Conservation (phyloP, 495 filamentous ascomycete genomes). For the Beverwykella pulmonaria region DNA sequence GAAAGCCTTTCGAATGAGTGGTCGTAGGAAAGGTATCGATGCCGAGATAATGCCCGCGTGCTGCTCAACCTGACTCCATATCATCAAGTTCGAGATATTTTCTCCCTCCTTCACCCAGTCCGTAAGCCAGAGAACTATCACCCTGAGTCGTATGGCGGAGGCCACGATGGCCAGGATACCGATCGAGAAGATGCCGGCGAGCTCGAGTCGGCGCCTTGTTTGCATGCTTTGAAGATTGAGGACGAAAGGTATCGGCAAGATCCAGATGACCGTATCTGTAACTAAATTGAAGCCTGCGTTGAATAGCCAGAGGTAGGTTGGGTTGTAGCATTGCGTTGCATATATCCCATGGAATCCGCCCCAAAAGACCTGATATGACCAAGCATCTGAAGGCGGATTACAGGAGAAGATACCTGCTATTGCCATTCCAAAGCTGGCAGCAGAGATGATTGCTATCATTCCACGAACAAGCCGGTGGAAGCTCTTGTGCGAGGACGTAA, state of each 20-base stretch:
- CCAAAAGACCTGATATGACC: conserved; percentile 20
- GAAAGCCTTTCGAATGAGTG: conserved; percentile 21
- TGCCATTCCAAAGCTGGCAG: conserved; percentile 12
- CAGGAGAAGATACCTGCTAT: conserved; percentile 16
- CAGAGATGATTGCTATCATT: conserved; percentile 9
- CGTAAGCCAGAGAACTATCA: conserved; percentile 13
- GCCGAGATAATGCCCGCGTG: conserved; percentile 36
- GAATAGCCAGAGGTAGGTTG: conserved; percentile 27
- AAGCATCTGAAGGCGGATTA: conserved; percentile 19
- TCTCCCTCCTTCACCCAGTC: neutral
- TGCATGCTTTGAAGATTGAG: conserved; percentile 26
- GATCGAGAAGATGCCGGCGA: conserved; percentile 33
- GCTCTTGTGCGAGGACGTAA: conserved; percentile 24
- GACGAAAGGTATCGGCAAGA: conserved; percentile 30
- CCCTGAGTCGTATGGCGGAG: conserved; percentile 31
- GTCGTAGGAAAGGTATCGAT: conserved; percentile 33
- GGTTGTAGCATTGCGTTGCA: conserved; percentile 18
- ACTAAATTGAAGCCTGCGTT: conserved; percentile 35
- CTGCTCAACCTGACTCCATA: conserved; percentile 36
- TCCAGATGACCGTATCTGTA: conserved; percentile 32
- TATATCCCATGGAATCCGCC: conserved; percentile 8
- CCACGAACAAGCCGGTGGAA: conserved; percentile 18
- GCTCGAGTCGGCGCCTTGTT: conserved; percentile 13
- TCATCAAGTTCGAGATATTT: conserved; percentile 11
- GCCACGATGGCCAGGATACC: conserved; percentile 29